Evolutionary conservation across 73 alveolate species (phyloP).

Genomic region (Tetrahymena elliotti): DNA sequence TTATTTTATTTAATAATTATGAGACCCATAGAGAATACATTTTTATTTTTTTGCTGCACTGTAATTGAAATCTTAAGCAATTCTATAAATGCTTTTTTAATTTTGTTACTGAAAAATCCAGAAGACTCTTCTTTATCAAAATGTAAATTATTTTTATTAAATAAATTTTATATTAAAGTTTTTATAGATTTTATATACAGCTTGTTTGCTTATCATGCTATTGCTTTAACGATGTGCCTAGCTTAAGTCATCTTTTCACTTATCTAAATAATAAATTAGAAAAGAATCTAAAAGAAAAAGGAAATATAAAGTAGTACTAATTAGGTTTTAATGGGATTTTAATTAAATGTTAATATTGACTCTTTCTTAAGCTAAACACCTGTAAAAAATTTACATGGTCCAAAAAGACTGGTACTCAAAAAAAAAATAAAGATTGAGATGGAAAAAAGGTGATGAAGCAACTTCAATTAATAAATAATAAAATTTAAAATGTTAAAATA

Average conservation of each 20-base stretch:
- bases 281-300: background rate
- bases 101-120: background rate
- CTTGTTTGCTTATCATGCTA: background rate
- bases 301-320: background rate
- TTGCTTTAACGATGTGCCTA: background rate
- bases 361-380: background rate
- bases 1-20: background rate
- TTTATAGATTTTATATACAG: background rate
- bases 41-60: background rate
- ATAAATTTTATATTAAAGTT: background rate
- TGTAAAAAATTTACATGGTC: background rate
- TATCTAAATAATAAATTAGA: background rate
- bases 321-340: background rate
- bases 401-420: background rate
- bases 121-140: background rate
- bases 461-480: background rate
- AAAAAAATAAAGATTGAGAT: background rate
- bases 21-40: background rate
- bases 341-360: background rate
- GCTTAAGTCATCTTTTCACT: background rate
- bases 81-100: background rate
- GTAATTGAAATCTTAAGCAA: background rate
- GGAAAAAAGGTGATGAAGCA: background rate
- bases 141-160: background rate
- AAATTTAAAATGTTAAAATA: background rate